A percentile compares a stretch with the other conserved stretches of the same genome.
Conservation (phyloP, 139 green algal genomes). For the Nannochloris sp. region DNA sequence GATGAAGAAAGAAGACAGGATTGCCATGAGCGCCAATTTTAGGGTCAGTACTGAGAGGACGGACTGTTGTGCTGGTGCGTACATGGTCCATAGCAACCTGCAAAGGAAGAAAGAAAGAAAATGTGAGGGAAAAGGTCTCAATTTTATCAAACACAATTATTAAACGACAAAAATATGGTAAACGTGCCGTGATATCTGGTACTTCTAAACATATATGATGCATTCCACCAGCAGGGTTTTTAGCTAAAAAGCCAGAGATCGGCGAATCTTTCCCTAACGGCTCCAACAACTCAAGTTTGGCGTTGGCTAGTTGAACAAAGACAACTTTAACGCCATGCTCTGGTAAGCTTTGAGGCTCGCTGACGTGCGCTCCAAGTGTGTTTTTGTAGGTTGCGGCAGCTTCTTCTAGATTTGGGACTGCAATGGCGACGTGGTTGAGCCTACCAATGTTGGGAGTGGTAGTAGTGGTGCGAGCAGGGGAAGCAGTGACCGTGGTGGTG, state of each 20-base stretch:
- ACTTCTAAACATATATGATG: conserved; percentile 65
- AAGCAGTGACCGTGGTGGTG: too few species aligned
- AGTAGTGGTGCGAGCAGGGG: too few species aligned
- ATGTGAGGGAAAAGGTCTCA: neutral
- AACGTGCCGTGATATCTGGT: conserved; percentile 6
- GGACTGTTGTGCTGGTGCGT: neutral
- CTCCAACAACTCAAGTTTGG: conserved; percentile 57
- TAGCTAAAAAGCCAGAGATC: conserved; percentile 43
- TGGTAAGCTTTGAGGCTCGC: conserved; percentile 46
- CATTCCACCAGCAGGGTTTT: conserved; percentile 47
- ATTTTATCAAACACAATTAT: too few species aligned
- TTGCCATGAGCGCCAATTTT: conserved; percentile 55
- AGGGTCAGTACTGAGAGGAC: conserved; percentile 28
- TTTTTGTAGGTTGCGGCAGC: conserved; percentile 38
- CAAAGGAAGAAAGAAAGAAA: conserved; percentile 8
- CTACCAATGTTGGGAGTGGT: too few species aligned
- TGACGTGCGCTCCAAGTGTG: conserved; percentile 40
- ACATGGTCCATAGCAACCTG: conserved; percentile 17
- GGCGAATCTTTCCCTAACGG: conserved; percentile 45
- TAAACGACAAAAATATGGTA: neutral
- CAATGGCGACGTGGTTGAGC: conserved; percentile 62
- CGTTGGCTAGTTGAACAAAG: conserved; percentile 56
- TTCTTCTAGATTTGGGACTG: conserved; percentile 41
- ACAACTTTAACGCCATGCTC: conserved; percentile 54
- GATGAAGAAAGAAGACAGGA: conserved; percentile 54